phyloP scores from a whole-genome alignment of 2,329 filamentous ascomycete species.

The Pseudogymnoascus verrucosus region DNA sequence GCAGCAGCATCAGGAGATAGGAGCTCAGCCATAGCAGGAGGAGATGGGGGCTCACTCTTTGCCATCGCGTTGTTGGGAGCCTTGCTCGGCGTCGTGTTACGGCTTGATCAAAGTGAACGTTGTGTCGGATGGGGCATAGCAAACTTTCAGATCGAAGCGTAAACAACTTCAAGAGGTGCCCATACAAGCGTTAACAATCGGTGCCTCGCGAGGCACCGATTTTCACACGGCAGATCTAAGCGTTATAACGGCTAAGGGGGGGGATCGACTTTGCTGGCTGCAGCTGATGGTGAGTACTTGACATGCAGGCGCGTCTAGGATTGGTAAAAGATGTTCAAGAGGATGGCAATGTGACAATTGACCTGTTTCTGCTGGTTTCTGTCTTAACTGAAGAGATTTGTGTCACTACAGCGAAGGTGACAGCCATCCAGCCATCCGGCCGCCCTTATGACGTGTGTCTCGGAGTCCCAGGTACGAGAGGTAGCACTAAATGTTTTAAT shows the following conservation, averaged over 20 bases:
- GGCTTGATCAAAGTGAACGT: neutral
- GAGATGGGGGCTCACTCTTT: neutral
- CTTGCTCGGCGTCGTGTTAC: neutral
- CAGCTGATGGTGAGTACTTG: neutral
- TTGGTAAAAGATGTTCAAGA: slow-evolving; percentile 2
- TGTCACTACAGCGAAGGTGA: neutral
- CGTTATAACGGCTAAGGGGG: neutral
- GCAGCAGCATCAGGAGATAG: neutral
- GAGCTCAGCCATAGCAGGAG: neutral
- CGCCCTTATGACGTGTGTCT: slow-evolving; percentile 6
- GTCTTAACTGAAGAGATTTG: slow-evolving; percentile 5
- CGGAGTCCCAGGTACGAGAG: neutral
- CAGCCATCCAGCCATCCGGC: neutral
- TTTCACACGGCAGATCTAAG: slow-evolving; percentile 5
- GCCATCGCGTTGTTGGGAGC: neutral
- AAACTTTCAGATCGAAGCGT: neutral
- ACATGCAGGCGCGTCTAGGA: neutral
- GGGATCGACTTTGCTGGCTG: neutral
- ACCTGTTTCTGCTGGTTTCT: neutral
- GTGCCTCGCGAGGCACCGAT: slow-evolving; percentile 5
- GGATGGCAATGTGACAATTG: slow-evolving; percentile 5
- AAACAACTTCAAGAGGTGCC: neutral
- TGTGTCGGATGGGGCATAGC: neutral
- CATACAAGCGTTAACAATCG: slow-evolving; percentile 7
- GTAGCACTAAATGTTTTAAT: neutral